Percentiles rank a stretch among this genome's conserved stretches.
phyloP scores from a whole-genome alignment of 305 asterid species.

The Monarda citriodora region DNA sequence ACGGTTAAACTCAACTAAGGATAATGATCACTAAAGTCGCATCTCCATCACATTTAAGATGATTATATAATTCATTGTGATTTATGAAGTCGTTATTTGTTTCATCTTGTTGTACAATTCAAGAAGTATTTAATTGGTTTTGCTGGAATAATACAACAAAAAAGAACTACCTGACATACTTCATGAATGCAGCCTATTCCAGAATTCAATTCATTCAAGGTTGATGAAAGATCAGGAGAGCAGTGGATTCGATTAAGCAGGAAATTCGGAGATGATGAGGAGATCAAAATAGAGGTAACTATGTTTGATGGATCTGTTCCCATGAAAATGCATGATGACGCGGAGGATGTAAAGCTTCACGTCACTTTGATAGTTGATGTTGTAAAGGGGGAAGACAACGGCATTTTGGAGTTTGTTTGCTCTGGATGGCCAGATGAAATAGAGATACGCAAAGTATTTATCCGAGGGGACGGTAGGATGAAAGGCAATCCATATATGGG shows the following conservation, averaged over 20 bases:
- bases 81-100: slow-evolving; percentile 2
- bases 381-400: slow-evolving; percentile 57
- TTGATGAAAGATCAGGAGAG: slow-evolving; percentile 83
- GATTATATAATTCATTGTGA: not conserved
- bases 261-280: slow-evolving; percentile 76
- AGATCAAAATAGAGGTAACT: slow-evolving; percentile 86
- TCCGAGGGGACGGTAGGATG: slow-evolving; percentile 36
- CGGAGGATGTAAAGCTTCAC: slow-evolving; percentile 67
- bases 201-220: slow-evolving; percentile 60
- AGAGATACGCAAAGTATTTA: slow-evolving; percentile 62
- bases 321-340: slow-evolving; percentile 44
- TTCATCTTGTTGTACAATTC: slow-evolving; percentile 6
- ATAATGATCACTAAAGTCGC: not conserved
- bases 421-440: slow-evolving; percentile 86
- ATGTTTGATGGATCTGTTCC: slow-evolving; percentile 86
- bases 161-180: slow-evolving; percentile 22
- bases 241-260: slow-evolving; percentile 75
- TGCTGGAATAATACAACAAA: slow-evolving; percentile 10
- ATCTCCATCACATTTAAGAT: not conserved
- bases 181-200: slow-evolving; percentile 51
- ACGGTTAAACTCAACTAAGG: too few species aligned
- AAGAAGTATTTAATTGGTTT: slow-evolving; percentile 1
- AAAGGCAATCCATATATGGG: slow-evolving; percentile 50
- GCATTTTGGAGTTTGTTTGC: slow-evolving; percentile 74
- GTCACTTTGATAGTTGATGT: slow-evolving; percentile 59